These are phyloP conservation scores for Exophiala sp. DNA, from an alignment of 2,329 filamentous ascomycete genomes.

Conservation along the genomic window DNA sequence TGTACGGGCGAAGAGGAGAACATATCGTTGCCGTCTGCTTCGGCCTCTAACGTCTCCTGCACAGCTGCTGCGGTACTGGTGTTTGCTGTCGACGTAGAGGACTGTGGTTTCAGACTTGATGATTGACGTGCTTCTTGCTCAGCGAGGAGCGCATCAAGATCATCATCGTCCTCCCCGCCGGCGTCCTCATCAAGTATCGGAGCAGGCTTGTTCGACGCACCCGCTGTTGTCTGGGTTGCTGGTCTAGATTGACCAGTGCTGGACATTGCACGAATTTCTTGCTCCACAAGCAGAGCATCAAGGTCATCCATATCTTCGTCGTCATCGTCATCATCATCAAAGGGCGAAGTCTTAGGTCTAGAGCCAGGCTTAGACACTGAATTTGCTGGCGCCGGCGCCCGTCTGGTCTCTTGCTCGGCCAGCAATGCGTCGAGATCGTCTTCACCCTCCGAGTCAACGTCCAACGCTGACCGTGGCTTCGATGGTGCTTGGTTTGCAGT, in stretches of 20 bases:
- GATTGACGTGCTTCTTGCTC: slow-evolving; percentile 10
- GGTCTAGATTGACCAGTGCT: not conserved
- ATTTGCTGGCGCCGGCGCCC: not conserved
- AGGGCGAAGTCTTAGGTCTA: slow-evolving; percentile 2
- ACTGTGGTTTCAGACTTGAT: not conserved
- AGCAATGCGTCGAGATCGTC: slow-evolving; percentile 29
- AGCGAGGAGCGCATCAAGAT: slow-evolving; percentile 12
- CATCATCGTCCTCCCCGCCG: slow-evolving; percentile 7
- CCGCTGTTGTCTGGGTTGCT: not conserved
- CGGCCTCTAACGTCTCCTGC: not conserved
- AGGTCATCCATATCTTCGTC: slow-evolving; percentile 16
- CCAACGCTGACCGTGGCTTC: not conserved
- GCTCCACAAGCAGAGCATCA: slow-evolving; percentile 12
- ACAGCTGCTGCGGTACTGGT: not conserved
- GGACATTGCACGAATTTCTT: not conserved
- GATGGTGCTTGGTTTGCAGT: not conserved
- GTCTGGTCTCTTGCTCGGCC: slow-evolving; percentile 24
- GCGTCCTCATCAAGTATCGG: slow-evolving; percentile 5
- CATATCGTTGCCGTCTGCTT: slow-evolving; percentile 14
- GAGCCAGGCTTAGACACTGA: not conserved
- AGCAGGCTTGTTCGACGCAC: not conserved
- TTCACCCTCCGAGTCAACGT: slow-evolving; percentile 25
- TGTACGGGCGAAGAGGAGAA: slow-evolving; percentile 21
- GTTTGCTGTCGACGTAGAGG: not conserved
- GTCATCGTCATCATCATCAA: slow-evolving; percentile 11